Base-by-base conservation (phyloP, 2,329 filamentous ascomycete species). In the Aspergillus chevalieri region DNA sequence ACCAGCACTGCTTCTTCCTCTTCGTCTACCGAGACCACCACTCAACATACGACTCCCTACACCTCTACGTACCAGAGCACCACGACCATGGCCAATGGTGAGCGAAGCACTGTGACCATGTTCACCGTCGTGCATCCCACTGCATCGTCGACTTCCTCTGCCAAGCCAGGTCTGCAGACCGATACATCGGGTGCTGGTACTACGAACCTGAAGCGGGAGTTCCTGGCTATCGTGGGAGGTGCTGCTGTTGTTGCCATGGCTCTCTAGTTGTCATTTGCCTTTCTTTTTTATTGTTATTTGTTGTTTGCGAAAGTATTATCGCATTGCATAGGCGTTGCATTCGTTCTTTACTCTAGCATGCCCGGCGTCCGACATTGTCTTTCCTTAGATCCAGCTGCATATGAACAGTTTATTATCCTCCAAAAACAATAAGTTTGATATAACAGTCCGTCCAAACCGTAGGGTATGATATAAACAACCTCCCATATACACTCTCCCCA, bases 61-160 rank as follows among this genome's bases (percentile, higher is more conserved):
- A 74, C 70, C 9, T 70, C 69, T 2, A 74, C 71, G 39, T 64
- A 60, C 55, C 58, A 70, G 48, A 65, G 61, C 47, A 74, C 69
- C 28, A 70, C 68, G 22, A 76, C 72, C 10, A 51, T 70, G 9
- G 54, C 70, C 15, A 62, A 76, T 50, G 74, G 74, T n/a, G 61
- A 58, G 14, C 47, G 68, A 19, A 65, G 63, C 53, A 75, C 73
- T 39, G 64, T 73, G 51, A 77, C 74, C 9, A 65, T 69, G 36
- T 61, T 74, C n/a, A 71, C 74, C 2, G 63, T 76, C 30, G 68
- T 76, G 42, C 64, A 72, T 41, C 70, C 71, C 8, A 57, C 57
- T 17, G 59, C 62, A 1, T 52, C 57, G 3, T 62, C 60, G 14
- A 52, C 59, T 10, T 59, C 58, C 8, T 53, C 58, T 1, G 55